Conservation (phyloP, 2,329 filamentous ascomycete species). For the Xylariaceae sp. region DNA sequence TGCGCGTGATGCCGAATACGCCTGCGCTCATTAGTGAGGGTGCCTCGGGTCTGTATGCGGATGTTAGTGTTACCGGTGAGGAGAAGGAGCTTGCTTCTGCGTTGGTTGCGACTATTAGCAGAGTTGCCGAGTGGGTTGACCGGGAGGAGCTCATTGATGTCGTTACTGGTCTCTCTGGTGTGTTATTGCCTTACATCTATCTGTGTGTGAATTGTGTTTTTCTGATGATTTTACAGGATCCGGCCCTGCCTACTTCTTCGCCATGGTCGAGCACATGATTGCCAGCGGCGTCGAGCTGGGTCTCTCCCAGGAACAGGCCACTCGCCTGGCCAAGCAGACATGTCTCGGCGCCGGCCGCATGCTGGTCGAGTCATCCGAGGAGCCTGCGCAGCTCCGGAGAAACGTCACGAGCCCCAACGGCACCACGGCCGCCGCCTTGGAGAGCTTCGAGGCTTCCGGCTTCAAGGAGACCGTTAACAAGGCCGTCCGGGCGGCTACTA, state of each 20-base stretch:
- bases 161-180: conserved; percentile 46
- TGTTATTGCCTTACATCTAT: conserved; percentile 15
- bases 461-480: conserved; percentile 41
- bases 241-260: conserved; percentile 50
- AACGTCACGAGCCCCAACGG: conserved; percentile 51
- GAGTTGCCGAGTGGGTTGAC: conserved; percentile 46
- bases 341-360: conserved; percentile 48
- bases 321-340: conserved; percentile 45
- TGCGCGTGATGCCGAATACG: conserved; percentile 51
- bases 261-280: conserved; percentile 47
- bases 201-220: conserved; percentile 1
- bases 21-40: conserved; percentile 47
- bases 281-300: conserved; percentile 41
- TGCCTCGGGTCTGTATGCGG: conserved; percentile 44
- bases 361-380: conserved; percentile 43
- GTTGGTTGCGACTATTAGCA: conserved; percentile 43
- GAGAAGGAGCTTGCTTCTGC: conserved; percentile 40
- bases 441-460: conserved; percentile 43
- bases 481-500: conserved; percentile 42
- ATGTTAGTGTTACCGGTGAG: conserved; percentile 36
- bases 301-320: conserved; percentile 44
- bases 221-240: conserved; percentile 35
- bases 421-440: conserved; percentile 45
- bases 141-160: conserved; percentile 46
- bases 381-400: conserved; percentile 42